Evolutionary conservation across 1,284 basidiomycete species (phyloP), one percentile per base, ranked within the genome.

Genomic region (Rhizopogon hawkerae): DNA sequence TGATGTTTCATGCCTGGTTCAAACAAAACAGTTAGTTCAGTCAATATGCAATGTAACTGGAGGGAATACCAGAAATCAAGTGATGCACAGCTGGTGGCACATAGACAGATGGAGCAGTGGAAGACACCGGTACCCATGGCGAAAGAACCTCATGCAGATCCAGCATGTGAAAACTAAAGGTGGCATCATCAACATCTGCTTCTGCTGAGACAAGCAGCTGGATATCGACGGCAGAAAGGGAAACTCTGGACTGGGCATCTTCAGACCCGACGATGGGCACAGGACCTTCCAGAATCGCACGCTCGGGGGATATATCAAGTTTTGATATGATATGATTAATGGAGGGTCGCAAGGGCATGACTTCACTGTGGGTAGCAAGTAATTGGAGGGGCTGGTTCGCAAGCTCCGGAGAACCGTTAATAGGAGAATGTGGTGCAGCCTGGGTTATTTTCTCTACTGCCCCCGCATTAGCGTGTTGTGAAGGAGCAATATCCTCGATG

Each of bases 1-100:
- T 67, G 60, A 50, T 56, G 63, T 38, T 57, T 66, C 70, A 70
- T 71, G 51, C 59, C 69, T 65, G 39, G 6, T 66, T 54, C 46
- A 43, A 14, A 44, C n/a, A 34, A 24, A 41, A 3, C 18, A 18
- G 46, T 64, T n/a, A 51, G 46, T 23, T 46, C 26, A 37, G 36
- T 18, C 34, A 38, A 33, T 5, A 23, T 2, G 14, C 42, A n/a
- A 34, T 31, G n/a, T 26, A 21, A 49, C 29, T 31, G 11, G 11
- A 16, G 33, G 10, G 38, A 64, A 43, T 49, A 71, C 69, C 60
- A 34, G 64, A 60, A 37, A 72, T 57, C 35, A 72, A 65, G 43
- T 60, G 66, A 34, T 59, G 60, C 6, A 71, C 55, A 7, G 59
- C 54, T 1, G 66, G 64, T 0, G 69, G 69, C 8, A 72, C 62